Conservation (phyloP, 352 stramenopile species). For the Globisporangium middletonii region DNA sequence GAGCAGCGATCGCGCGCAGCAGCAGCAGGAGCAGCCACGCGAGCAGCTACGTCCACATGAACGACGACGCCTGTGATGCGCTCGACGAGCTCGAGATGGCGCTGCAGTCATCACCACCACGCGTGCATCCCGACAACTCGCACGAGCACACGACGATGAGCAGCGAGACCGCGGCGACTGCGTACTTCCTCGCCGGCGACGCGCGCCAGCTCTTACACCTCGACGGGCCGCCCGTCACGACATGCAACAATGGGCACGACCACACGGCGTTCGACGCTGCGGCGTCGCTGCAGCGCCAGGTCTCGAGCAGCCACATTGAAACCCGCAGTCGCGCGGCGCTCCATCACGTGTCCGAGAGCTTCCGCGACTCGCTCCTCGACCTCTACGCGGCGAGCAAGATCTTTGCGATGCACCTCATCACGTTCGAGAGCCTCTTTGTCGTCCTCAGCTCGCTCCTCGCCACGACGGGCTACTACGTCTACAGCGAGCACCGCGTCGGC, state of each 20-base stretch:
- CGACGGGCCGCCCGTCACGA: slow-evolving; percentile 10
- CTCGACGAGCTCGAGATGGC: slow-evolving; percentile 8
- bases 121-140: background rate
- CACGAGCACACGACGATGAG: slow-evolving; percentile 9
- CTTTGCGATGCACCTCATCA: slow-evolving; percentile 65
- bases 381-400: slow-evolving; percentile 76
- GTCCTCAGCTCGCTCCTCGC: slow-evolving; percentile 53
- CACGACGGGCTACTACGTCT: slow-evolving; percentile 66
- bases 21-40: background rate
- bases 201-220: slow-evolving; percentile 6
- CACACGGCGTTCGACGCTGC: slow-evolving; percentile 14
- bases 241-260: slow-evolving; percentile 16
- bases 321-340: slow-evolving; percentile 10
- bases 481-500: slow-evolving; percentile 26
- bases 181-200: slow-evolving; percentile 10
- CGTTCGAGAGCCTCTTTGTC: slow-evolving; percentile 73
- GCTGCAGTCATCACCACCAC: background rate
- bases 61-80: background rate
- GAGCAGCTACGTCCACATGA: background rate
- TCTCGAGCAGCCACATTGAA: slow-evolving; percentile 14
- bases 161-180: slow-evolving; percentile 9
- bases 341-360: slow-evolving; percentile 33
- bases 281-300: slow-evolving; percentile 3
- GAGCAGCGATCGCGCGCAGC: background rate
- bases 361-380: slow-evolving; percentile 59